A percentile compares a stretch with the other conserved stretches of the same genome.
These are phyloP conservation scores for Trypanosoma congolense DNA, from an alignment of 208 protist species.

Conservation along the genomic window DNA sequence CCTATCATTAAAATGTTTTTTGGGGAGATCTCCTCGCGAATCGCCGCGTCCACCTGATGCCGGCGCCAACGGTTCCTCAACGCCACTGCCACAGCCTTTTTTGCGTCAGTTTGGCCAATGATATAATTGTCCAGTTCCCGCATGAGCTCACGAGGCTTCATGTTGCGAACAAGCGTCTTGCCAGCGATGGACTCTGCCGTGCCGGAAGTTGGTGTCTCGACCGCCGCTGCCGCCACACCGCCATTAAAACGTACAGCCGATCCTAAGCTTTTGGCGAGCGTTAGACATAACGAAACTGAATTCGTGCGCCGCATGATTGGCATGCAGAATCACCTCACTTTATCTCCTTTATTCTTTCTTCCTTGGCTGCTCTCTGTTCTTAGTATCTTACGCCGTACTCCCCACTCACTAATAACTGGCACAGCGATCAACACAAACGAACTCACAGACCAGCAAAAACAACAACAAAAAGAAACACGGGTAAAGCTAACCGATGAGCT, in stretches of 20 bases:
- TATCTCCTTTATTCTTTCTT: no score
- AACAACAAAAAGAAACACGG: no score
- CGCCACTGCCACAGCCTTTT: conserved; percentile 95
- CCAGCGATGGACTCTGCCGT: conserved; percentile 13
- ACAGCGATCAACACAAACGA: no score
- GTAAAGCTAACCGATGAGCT: no score
- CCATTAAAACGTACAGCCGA: conserved; percentile 33
- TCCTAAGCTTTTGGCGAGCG: conserved; percentile 2
- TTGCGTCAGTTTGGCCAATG: conserved; percentile 96
- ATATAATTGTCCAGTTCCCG: conserved; percentile 95
- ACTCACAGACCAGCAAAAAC: no score
- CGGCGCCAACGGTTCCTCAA: conserved; percentile 94
- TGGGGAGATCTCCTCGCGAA: conserved; percentile 90
- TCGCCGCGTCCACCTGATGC: conserved; percentile 85
- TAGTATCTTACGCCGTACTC: no score
- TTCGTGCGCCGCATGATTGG: conserved; percentile 17
- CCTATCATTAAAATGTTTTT: conserved; percentile 96
- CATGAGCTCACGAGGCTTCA: conserved; percentile 92
- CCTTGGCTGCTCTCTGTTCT: no score
- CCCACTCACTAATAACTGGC: no score
- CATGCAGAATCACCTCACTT: no score
- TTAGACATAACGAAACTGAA: conserved; percentile 5
- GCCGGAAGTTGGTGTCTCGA: conserved; percentile 21
- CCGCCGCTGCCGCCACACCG: conserved; percentile 42
- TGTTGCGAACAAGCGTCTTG: conserved; percentile 74